Base-by-base conservation (phyloP, 345 rosid species). In the Gossypioides kirkii region DNA sequence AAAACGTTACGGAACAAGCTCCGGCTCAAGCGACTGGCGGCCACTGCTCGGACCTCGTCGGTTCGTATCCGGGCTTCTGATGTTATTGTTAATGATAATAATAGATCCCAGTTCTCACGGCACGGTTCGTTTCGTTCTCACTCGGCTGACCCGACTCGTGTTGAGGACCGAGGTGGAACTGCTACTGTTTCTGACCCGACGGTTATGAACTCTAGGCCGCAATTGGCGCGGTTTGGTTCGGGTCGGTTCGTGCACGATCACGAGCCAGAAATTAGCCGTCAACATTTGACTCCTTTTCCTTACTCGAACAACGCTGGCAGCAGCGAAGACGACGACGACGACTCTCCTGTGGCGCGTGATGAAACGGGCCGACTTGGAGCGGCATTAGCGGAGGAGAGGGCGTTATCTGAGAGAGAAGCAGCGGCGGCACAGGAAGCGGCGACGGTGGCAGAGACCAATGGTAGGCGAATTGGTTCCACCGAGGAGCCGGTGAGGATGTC, bases 371-470 rank as follows among this genome's bases (percentile, higher is more conserved):
- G 74, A 8, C 80, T 87, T 47, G 78, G 81, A 0, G 84, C 75
- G 0, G 87, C 63, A 26, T 79, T 91, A 76, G 85, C 78, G 2
- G 93, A 89, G 77, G 97, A 89, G 75, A 84, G 97, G 47, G 73
- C 47, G 36, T 16, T 89, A 82, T 91, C 99, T 0, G 97, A 91
- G 17, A 85, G 98, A 78, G 96, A 95, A 78, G 97, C 96, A 0
- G 91, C 86, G 3, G 89, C 85, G 1, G 91, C 91, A 12, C 91
- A 87, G 75, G 90, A 86, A 82, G 93, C 91, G 0, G 81, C 1
- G 90, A 2, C 62, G 17, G 85, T 74, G 0, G 75, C 42, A 16
- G 59, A 28, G 43, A n/a, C 18, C 1, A 56, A 70, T 8, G 17
- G 3, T 17, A 3, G 13, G 41, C 13, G 41, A 45, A 43, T n/a